Evolutionary conservation across 2,329 filamentous ascomycete species (phyloP).

Genomic region (Alternaria solani): DNA sequence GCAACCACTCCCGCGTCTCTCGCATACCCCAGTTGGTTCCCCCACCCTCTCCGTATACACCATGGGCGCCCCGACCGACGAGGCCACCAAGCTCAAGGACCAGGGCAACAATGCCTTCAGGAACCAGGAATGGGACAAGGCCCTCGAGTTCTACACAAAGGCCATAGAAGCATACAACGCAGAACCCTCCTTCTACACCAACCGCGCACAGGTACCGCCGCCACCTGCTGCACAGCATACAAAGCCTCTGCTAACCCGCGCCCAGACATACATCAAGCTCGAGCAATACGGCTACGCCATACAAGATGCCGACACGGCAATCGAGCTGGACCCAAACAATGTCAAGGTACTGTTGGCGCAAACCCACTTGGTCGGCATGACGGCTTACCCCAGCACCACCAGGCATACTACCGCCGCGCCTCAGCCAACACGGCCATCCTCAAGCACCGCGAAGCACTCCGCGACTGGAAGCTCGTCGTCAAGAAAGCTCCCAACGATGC

Average conservation of each 20-base stretch:
- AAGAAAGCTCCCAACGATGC: slow-evolving; percentile 87
- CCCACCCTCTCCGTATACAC: slow-evolving; percentile 18
- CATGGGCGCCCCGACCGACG: slow-evolving; percentile 61
- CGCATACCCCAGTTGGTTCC: slow-evolving; percentile 21
- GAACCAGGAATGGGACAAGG: slow-evolving; percentile 82
- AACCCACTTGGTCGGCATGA: background rate
- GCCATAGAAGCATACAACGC: slow-evolving; percentile 85
- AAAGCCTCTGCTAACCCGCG: slow-evolving; percentile 32
- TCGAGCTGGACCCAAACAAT: slow-evolving; percentile 86
- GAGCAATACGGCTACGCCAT: slow-evolving; percentile 95
- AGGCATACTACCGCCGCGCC: slow-evolving; percentile 95
- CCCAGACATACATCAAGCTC: slow-evolving; percentile 89
- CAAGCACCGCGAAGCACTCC: slow-evolving; percentile 83
- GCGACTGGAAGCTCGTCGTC: slow-evolving; percentile 91
- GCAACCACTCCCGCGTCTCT: slow-evolving; percentile 18
- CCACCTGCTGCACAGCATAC: slow-evolving; percentile 9
- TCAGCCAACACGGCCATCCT: slow-evolving; percentile 91
- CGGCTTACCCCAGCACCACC: slow-evolving; percentile 19
- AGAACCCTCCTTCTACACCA: slow-evolving; percentile 91
- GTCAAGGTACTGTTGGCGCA: slow-evolving; percentile 73
- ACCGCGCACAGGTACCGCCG: slow-evolving; percentile 83
- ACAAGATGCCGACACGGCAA: slow-evolving; percentile 86
- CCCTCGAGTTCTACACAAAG: slow-evolving; percentile 83
- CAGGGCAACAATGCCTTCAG: slow-evolving; percentile 94
- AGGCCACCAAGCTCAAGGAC: slow-evolving; percentile 86